Evolutionary conservation across 805 yeast genomes (phyloP).

Genomic region (Alloascoidea africana): DNA sequence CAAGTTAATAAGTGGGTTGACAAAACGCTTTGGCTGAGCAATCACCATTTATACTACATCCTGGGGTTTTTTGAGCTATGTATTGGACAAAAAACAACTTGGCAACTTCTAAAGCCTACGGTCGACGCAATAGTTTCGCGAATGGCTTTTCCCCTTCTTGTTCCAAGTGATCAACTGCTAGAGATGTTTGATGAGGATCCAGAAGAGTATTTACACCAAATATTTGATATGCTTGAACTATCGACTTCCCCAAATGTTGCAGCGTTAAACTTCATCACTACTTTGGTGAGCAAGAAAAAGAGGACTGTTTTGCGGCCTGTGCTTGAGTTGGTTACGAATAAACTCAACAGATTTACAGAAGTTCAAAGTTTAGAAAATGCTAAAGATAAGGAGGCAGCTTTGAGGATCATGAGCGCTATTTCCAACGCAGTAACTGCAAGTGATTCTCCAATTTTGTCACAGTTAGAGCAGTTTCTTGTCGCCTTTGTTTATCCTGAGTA

Average conservation of each 20-base stretch:
- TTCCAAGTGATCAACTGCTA: slow-evolving; percentile 51
- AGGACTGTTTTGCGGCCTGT: slow-evolving; percentile 45
- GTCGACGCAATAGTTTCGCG: slow-evolving; percentile 49
- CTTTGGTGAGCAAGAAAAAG: slow-evolving; percentile 56
- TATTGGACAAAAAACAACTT: slow-evolving; percentile 41
- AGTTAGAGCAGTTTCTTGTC: slow-evolving; percentile 56
- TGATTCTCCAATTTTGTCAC: slow-evolving; percentile 35
- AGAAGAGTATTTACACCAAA: slow-evolving; percentile 74
- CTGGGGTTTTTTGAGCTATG: slow-evolving; percentile 49
- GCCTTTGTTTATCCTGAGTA: slow-evolving; percentile 61
- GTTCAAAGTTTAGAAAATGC: slow-evolving; percentile 21
- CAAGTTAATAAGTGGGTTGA: slow-evolving; percentile 66
- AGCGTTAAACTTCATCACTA: slow-evolving; percentile 56
- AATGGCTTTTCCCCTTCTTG: slow-evolving; percentile 60
- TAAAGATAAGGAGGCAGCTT: slow-evolving; percentile 60
- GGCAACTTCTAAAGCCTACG: slow-evolving; percentile 54
- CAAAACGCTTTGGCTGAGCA: slow-evolving; percentile 50
- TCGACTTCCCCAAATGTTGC: slow-evolving; percentile 60
- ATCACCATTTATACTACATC: not conserved
- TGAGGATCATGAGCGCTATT: slow-evolving; percentile 66
- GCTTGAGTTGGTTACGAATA: slow-evolving; percentile 40
- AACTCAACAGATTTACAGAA: slow-evolving; percentile 7
- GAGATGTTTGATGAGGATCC: slow-evolving; percentile 80
- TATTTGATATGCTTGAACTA: slow-evolving; percentile 39
- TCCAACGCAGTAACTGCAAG: slow-evolving; percentile 36